Evolutionary conservation across 1,284 basidiomycete genomes (phyloP).

Genomic region (Boletellus deceptivus): DNA sequence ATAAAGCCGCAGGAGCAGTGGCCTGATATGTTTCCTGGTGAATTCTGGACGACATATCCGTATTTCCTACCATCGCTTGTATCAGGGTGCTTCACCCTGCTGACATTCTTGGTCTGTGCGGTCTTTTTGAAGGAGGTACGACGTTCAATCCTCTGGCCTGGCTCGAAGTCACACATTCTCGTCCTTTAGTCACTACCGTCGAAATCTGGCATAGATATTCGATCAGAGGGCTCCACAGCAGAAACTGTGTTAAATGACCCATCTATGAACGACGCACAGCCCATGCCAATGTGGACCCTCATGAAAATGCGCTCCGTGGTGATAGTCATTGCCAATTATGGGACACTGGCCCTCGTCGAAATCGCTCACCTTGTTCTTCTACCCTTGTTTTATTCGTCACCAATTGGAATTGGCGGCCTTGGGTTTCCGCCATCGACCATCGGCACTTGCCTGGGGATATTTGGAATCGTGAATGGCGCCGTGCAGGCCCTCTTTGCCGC

Average conservation of each 20-base stretch:
- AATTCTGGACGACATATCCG: background rate
- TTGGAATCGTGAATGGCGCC: background rate
- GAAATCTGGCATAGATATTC: background rate
- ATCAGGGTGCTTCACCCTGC: background rate
- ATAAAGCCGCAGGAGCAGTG: background rate
- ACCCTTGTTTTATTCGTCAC: background rate
- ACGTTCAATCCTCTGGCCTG: background rate
- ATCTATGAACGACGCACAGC: background rate
- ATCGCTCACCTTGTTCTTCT: background rate
- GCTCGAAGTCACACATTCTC: background rate
- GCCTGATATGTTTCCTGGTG: background rate
- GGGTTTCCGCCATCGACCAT: background rate
- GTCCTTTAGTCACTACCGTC: background rate
- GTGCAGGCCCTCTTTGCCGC: background rate
- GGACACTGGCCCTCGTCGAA: background rate
- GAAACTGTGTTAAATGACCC: background rate
- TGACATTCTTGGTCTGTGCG: background rate
- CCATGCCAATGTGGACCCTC: background rate
- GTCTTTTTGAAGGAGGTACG: background rate
- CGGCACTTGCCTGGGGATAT: background rate
- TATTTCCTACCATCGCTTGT: background rate
- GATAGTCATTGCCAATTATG: background rate
- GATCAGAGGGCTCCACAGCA: background rate
- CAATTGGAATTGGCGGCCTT: background rate
- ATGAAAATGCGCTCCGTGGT: background rate